Conservation (phyloP, 2,329 filamentous ascomycete genomes). For the Stenocarpella maydis region DNA sequence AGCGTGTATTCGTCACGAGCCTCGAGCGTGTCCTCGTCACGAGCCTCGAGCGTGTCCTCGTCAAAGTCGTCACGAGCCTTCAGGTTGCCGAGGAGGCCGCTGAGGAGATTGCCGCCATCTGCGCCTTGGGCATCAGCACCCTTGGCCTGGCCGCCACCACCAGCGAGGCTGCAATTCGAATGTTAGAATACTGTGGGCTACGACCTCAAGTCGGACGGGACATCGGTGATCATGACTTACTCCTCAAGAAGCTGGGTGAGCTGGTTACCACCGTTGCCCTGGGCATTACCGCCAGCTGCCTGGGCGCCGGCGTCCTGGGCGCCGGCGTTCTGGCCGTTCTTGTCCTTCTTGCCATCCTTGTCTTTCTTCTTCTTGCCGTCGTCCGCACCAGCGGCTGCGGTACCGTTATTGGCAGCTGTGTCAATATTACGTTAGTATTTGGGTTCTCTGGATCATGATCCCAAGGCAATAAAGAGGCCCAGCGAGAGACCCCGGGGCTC, state of each 20-base stretch:
- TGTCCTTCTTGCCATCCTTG: constrained; percentile 7
- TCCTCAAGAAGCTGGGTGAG: constrained; percentile 18
- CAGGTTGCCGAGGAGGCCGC: constrained; percentile 7
- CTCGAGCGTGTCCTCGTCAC: neutral
- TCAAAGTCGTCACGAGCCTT: neutral
- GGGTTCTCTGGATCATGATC: no score
- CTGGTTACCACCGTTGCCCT: constrained; percentile 6
- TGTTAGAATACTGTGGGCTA: neutral
- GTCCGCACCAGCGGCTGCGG: neutral
- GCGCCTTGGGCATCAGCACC: neutral
- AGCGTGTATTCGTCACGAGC: neutral
- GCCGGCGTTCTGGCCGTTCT: neutral
- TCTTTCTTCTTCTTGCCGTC: neutral
- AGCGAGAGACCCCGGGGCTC: no score
- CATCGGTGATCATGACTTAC: neutral
- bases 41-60: neutral
- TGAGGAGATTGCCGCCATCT: neutral
- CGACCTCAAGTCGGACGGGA: no score
- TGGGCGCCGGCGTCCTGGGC: constrained; percentile 10
- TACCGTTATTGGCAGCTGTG: neutral
- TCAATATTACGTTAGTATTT: neutral
- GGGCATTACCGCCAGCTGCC: neutral
- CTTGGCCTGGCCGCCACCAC: neutral
- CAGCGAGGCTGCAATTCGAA: neutral
- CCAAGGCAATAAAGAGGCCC: no score